Evolutionary conservation across 177 flowering plant genomes (phyloP).

Genomic region (Vitis hybrid): DNA sequence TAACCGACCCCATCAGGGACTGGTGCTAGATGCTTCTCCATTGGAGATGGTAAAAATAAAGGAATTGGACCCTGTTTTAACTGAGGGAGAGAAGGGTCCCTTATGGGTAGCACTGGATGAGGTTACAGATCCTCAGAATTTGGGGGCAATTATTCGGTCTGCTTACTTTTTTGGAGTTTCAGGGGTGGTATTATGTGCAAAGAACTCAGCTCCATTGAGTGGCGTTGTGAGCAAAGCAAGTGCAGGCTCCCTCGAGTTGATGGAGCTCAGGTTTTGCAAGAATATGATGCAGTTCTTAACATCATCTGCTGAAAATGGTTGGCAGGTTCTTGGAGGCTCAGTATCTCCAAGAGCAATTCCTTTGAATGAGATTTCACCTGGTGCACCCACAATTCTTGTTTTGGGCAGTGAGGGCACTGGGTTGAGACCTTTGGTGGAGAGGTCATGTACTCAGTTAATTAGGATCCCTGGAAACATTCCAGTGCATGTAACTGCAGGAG

Average conservation of each 20-base stretch:
- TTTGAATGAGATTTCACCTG: constrained; percentile 60
- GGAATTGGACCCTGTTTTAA: constrained; percentile 63
- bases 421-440: constrained; percentile 91
- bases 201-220: constrained; percentile 95
- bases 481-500: constrained; percentile 31
- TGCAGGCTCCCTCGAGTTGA: constrained; percentile 91
- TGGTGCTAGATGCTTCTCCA: constrained; percentile 92
- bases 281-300: constrained; percentile 97
- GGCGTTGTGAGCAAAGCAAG: constrained; percentile 99
- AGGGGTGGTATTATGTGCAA: constrained; percentile 93
- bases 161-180: constrained; percentile 94
- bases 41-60: constrained; percentile 72
- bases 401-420: constrained; percentile 98
- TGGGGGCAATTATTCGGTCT: constrained; percentile 95
- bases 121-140: constrained; percentile 92
- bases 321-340: constrained; percentile 94
- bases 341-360: constrained; percentile 76
- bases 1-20: constrained; percentile 91
- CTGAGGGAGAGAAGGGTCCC: constrained; percentile 45
- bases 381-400: constrained; percentile 86
- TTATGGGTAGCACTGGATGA: constrained; percentile 98
- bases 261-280: constrained; percentile 88
- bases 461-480: constrained; percentile 70
- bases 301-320: constrained; percentile 82
- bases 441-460: constrained; percentile 77